Conservation (phyloP, 2,329 filamentous ascomycete genomes). For the Aspergillus sp. region DNA sequence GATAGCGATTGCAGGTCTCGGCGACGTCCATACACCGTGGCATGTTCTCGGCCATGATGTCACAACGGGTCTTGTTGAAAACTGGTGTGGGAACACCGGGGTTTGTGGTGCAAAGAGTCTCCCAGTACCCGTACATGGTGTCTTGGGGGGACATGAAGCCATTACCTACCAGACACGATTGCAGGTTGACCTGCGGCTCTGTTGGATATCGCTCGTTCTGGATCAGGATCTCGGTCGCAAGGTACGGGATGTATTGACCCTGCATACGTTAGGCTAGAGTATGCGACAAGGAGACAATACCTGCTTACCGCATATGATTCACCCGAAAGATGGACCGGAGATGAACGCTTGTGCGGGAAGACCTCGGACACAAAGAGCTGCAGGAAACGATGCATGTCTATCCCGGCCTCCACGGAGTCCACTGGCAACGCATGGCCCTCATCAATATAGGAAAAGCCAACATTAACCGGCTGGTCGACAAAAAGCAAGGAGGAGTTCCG, state of each 20-base stretch:
- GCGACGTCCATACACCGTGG: constrained; percentile 45
- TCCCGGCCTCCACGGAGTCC: constrained; percentile 42
- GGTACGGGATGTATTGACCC: constrained; percentile 49
- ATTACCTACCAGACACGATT: constrained; percentile 48
- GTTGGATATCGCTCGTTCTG: constrained; percentile 42
- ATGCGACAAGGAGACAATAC: not conserved
- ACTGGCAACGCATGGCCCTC: constrained; percentile 8
- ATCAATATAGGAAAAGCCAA: constrained; percentile 26
- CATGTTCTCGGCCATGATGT: constrained; percentile 45
- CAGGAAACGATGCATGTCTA: constrained; percentile 51
- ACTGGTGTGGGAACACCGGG: constrained; percentile 42
- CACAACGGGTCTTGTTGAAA: constrained; percentile 47
- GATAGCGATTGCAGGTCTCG: constrained; percentile 29
- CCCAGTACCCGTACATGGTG: constrained; percentile 44
- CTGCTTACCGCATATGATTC: constrained; percentile 46
- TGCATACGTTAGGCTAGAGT: constrained; percentile 9
- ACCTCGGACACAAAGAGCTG: constrained; percentile 47
- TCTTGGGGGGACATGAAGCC: constrained; percentile 45
- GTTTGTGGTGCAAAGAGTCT: constrained; percentile 48
- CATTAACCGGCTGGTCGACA: constrained; percentile 25
- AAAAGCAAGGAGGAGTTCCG: constrained; percentile 24
- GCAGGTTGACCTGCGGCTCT: constrained; percentile 41
- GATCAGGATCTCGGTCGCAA: constrained; percentile 44
- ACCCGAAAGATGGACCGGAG: constrained; percentile 46
- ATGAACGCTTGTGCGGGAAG: constrained; percentile 41